phyloP scores from a whole-genome alignment of 2,329 filamentous ascomycete species.

The Diaporthe batatas region DNA sequence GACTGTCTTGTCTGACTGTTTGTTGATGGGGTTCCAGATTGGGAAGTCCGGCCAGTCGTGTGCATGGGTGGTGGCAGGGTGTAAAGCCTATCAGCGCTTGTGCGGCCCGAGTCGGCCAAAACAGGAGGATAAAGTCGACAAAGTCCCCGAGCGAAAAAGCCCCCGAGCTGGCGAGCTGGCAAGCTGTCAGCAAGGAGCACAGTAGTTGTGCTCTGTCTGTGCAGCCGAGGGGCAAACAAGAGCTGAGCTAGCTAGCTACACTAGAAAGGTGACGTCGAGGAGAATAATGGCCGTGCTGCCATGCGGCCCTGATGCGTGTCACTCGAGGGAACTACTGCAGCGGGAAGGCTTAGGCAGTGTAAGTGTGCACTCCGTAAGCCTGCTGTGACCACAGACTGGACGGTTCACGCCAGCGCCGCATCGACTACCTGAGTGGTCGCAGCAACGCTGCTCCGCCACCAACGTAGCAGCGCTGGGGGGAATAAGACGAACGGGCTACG shows the following conservation, averaged over 20 bases:
- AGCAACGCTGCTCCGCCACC: background rate
- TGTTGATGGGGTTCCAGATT: slow-evolving; percentile 3
- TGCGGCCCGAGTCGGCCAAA: background rate
- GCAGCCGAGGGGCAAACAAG: background rate
- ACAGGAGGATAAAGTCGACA: background rate
- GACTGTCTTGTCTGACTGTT: too few relatives aligned
- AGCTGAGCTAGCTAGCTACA: slow-evolving; percentile 25
- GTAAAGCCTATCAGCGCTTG: background rate
- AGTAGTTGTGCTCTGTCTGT: background rate
- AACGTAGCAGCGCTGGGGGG: background rate
- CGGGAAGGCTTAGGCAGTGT: slow-evolving; percentile 2
- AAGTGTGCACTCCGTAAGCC: background rate
- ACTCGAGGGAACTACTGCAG: slow-evolving; percentile 23
- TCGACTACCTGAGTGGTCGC: slow-evolving; percentile 8
- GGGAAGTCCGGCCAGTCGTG: background rate
- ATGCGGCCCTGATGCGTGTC: slow-evolving; percentile 8
- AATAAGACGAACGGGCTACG: slow-evolving; percentile 8
- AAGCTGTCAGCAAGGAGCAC: background rate
- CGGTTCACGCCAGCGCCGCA: slow-evolving; percentile 14
- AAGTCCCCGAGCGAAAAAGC: background rate
- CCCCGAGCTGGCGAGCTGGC: slow-evolving; percentile 16
- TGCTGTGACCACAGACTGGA: slow-evolving; percentile 3
- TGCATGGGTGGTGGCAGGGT: background rate
- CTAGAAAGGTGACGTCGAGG: slow-evolving; percentile 17
- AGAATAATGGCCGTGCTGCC: slow-evolving; percentile 8